These are phyloP conservation scores for Penicillium digitatum DNA, from an alignment of 2,329 filamentous ascomycete species.

Conservation along the genomic window DNA sequence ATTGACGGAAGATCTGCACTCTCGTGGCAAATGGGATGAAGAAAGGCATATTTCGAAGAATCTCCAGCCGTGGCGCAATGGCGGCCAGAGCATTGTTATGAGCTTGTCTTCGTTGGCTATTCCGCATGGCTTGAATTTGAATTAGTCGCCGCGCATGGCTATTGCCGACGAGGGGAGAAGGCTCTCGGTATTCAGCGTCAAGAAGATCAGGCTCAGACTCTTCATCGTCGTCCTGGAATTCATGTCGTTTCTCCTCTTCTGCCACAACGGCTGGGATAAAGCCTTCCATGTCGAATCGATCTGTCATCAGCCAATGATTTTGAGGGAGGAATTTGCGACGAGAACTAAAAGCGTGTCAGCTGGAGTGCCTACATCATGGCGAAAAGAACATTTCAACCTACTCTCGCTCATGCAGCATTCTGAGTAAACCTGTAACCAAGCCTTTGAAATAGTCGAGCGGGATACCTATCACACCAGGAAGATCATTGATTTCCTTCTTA, in stretches of 20 bases:
- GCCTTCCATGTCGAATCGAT: constrained; percentile 76
- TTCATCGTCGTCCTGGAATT: constrained; percentile 61
- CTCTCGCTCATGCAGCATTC: constrained; percentile 89
- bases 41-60: constrained; percentile 94
- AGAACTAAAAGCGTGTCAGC: constrained; percentile 49
- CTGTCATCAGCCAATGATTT: constrained; percentile 94
- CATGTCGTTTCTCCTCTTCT: constrained; percentile 75
- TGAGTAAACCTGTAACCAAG: constrained; percentile 74
- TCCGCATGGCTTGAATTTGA: constrained; percentile 58
- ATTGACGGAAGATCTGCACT: constrained; percentile 89
- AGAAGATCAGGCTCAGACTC: constrained; percentile 51
- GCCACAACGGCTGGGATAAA: constrained; percentile 82
- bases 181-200: constrained; percentile 34
- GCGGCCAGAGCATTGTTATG: constrained; percentile 70
- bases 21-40: constrained; percentile 89
- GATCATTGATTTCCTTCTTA: constrained; percentile 44
- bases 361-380: not conserved
- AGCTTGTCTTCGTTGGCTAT: constrained; percentile 62
- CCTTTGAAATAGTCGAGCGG: constrained; percentile 73
- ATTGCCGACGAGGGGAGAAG: constrained; percentile 51
- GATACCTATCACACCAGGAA: constrained; percentile 65
- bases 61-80: constrained; percentile 80
- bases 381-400: constrained; percentile 24
- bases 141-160: constrained; percentile 60
- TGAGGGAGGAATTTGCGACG: constrained; percentile 74